Evolutionary conservation across 164 flowering plant species (phyloP).

Genomic region (Berberis thunbergii): DNA sequence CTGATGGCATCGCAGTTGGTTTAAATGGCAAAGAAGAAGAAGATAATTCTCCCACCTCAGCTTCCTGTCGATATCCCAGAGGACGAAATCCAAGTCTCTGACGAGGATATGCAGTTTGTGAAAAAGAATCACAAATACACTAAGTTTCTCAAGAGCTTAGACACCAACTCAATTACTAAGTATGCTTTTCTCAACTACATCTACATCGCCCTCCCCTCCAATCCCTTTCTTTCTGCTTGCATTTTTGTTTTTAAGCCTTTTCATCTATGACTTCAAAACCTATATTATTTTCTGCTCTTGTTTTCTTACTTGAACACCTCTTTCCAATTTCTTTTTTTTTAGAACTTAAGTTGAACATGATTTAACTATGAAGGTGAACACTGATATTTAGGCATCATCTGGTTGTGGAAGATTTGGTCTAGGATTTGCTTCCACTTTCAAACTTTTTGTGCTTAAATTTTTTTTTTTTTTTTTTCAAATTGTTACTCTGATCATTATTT

Average conservation of each 20-base stretch:
- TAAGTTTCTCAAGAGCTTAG: slow-evolving; percentile 47
- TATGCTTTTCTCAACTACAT: slow-evolving; percentile 6
- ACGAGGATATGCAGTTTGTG: slow-evolving; percentile 69
- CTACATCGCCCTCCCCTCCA: neutral
- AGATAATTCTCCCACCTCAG: slow-evolving; percentile 60
- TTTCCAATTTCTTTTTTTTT: no score
- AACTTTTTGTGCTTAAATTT: no score
- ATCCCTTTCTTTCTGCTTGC: neutral
- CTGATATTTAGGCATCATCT: no score
- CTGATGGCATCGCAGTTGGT: neutral
- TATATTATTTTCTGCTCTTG: no score
- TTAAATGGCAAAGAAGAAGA: slow-evolving; percentile 35
- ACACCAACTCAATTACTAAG: slow-evolving; percentile 69
- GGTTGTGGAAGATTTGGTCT: no score
- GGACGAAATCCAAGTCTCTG: slow-evolving; percentile 77
- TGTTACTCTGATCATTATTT: no score
- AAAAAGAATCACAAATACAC: slow-evolving; percentile 51
- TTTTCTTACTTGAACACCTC: no score
- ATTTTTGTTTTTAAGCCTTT: neutral
- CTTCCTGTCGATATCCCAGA: slow-evolving; percentile 81
- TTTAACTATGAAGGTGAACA: no score
- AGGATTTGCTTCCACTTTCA: no score
- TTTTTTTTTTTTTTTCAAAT: no score
- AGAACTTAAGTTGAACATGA: no score
- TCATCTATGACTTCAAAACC: no score